phyloP scores from a whole-genome alignment of 2,329 filamentous ascomycete species.

The Teratosphaeriaceae sp. region DNA sequence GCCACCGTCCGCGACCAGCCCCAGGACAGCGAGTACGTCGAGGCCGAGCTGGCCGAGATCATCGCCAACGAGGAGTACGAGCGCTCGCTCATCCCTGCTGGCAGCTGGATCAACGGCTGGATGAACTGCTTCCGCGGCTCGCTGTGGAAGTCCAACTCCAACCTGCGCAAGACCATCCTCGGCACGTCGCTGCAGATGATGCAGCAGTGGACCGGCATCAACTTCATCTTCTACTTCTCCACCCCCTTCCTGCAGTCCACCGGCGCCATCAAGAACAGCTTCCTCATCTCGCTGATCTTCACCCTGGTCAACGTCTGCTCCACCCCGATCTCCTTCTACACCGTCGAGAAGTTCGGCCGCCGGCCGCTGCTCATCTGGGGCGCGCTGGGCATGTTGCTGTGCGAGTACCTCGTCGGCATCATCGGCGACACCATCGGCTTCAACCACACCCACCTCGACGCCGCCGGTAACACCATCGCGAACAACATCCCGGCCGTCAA shows the following conservation, averaged over 20 bases:
- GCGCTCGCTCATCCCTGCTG: slow-evolving; percentile 57
- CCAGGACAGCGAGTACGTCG: slow-evolving; percentile 64
- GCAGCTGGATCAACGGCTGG: slow-evolving; percentile 64
- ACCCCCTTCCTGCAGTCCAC: slow-evolving; percentile 77
- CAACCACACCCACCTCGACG: slow-evolving; percentile 27
- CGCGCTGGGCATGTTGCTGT: slow-evolving; percentile 74
- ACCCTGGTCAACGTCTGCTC: slow-evolving; percentile 82
- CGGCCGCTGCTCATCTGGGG: slow-evolving; percentile 73
- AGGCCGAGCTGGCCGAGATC: slow-evolving; percentile 75
- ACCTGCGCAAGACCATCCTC: slow-evolving; percentile 42
- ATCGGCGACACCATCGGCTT: slow-evolving; percentile 40
- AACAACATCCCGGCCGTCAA: slow-evolving; percentile 38
- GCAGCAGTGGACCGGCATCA: slow-evolving; percentile 69
- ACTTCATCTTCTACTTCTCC: slow-evolving; percentile 76
- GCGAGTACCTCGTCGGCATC: slow-evolving; percentile 82
- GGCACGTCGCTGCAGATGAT: slow-evolving; percentile 45
- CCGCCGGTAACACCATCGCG: slow-evolving; percentile 40
- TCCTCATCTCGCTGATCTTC: slow-evolving; percentile 79
- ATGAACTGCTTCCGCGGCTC: slow-evolving; percentile 54
- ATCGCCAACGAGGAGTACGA: slow-evolving; percentile 87
- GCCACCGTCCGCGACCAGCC: slow-evolving; percentile 68
- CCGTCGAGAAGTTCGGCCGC: slow-evolving; percentile 74
- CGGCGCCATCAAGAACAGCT: slow-evolving; percentile 68
- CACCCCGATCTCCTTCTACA: slow-evolving; percentile 82
- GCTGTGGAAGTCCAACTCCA: slow-evolving; percentile 44